A percentile compares a stretch with the other conserved stretches of the same genome.
phyloP scores from a whole-genome alignment of 345 rosid species.

The Euphorbia tirucalli region DNA sequence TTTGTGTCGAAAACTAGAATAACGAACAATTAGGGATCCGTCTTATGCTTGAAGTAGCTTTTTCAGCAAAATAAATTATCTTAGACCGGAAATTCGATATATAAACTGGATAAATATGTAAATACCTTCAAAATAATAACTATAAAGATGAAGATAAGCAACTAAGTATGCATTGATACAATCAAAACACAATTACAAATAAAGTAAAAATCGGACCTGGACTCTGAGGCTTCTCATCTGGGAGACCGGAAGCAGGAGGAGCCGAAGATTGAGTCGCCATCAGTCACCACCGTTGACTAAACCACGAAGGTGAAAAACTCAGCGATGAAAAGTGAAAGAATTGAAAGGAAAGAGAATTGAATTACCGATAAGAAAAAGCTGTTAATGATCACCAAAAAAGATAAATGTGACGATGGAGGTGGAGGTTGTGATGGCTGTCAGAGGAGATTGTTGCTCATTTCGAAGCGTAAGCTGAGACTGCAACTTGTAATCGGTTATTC shows the following conservation, averaged over 20 bases:
- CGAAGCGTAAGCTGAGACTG: not conserved
- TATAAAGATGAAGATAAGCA: not conserved
- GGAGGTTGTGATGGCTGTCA: conserved; percentile 9
- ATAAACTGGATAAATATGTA: not conserved
- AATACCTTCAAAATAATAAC: not conserved
- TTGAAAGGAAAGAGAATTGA: not conserved
- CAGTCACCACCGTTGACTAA: conserved; percentile 13
- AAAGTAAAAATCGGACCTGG: conserved; percentile 26
- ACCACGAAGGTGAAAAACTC: not conserved
- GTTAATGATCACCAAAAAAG: not conserved
- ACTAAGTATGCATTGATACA: not conserved
- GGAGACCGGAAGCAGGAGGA: conserved; percentile 26
- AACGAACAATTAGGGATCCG: not conserved
- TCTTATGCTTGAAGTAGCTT: not conserved
- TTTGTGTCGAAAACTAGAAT: not conserved
- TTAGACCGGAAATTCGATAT: not conserved
- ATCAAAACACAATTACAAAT: not conserved
- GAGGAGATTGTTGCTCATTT: conserved; percentile 24
- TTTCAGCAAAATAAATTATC: not conserved
- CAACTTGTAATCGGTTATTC: not conserved
- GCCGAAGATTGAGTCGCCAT: conserved; percentile 44
- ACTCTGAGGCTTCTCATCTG: conserved; percentile 27
- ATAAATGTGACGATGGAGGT: not conserved
- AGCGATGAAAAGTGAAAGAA: not conserved
- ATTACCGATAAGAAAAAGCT: not conserved